Conservation (phyloP, 176 grass and related monocot species). For the Aegilops sharonensis region DNA sequence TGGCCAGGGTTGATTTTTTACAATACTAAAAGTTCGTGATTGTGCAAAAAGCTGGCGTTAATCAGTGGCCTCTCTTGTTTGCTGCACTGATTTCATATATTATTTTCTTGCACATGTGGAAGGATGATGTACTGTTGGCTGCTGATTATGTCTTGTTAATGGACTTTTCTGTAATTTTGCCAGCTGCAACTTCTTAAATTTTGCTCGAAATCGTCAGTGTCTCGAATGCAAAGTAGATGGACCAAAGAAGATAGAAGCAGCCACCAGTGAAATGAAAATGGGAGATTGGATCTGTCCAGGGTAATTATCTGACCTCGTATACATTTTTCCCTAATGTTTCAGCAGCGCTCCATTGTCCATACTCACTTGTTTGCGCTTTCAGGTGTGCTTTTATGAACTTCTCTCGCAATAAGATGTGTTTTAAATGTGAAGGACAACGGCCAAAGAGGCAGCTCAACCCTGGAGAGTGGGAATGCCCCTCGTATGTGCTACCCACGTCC, state of each 20-base stretch:
- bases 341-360: conserved; percentile 4
- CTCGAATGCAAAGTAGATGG: conserved; percentile 71
- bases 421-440: conserved; percentile 67
- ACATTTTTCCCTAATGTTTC: not conserved
- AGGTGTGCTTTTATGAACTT: conserved; percentile 94
- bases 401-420: conserved; percentile 68
- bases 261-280: conserved; percentile 56
- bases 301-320: conserved; percentile 41
- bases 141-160: not conserved
- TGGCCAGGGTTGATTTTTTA: not conserved
- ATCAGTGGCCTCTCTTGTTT: conserved; percentile 24
- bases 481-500: conserved; percentile 37
- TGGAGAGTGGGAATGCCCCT: conserved; percentile 89
- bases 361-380: conserved; percentile 24
- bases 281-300: conserved; percentile 88
- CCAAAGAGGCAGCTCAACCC: conserved; percentile 64
- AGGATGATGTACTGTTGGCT: not conserved
- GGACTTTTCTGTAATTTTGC: not conserved
- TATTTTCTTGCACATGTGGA: not conserved
- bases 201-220: conserved; percentile 58
- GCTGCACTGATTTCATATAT: not conserved
- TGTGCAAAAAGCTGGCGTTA: not conserved
- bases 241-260: conserved; percentile 44
- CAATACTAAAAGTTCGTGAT: not conserved
- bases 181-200: conserved; percentile 82